A percentile compares a stretch with the other conserved stretches of the same genome.
Conservation (phyloP, 108 stramenopile species). For the Nannochloropsis gaditana region DNA sequence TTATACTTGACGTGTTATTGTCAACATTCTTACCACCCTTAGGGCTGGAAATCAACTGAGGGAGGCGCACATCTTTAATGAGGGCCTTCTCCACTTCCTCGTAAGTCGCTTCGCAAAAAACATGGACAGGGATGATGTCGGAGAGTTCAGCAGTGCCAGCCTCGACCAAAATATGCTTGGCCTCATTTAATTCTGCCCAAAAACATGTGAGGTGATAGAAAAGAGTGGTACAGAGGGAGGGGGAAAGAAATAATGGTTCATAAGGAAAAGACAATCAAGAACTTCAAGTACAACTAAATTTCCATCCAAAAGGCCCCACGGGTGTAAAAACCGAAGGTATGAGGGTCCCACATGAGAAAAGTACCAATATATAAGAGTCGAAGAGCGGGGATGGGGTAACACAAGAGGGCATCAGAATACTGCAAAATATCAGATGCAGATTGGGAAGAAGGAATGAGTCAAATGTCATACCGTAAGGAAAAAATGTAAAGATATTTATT, state of each 20-base stretch:
- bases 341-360: too few relatives aligned
- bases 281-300: too few relatives aligned
- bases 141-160: not conserved
- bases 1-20: not conserved
- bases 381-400: too few relatives aligned
- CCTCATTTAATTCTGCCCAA: not conserved
- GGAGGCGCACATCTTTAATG: not conserved
- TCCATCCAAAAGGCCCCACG: too few relatives aligned
- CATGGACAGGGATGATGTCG: not conserved
- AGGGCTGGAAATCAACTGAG: not conserved
- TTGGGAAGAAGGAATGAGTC: too few relatives aligned
- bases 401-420: too few relatives aligned
- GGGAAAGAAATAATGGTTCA: not conserved
- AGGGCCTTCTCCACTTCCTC: slow-evolving; percentile 14
- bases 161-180: not conserved
- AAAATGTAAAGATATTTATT: too few relatives aligned
- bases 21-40: not conserved
- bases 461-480: too few relatives aligned
- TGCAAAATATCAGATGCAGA: too few relatives aligned
- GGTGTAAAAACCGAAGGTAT: too few relatives aligned
- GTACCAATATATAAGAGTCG: too few relatives aligned
- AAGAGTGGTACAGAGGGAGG: not conserved
- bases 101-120: not conserved
- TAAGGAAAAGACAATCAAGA: not conserved
- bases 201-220: not conserved